These are phyloP conservation scores for Aristolochia contorta DNA, from an alignment of 164 flowering plant genomes.

Conservation along the genomic window DNA sequence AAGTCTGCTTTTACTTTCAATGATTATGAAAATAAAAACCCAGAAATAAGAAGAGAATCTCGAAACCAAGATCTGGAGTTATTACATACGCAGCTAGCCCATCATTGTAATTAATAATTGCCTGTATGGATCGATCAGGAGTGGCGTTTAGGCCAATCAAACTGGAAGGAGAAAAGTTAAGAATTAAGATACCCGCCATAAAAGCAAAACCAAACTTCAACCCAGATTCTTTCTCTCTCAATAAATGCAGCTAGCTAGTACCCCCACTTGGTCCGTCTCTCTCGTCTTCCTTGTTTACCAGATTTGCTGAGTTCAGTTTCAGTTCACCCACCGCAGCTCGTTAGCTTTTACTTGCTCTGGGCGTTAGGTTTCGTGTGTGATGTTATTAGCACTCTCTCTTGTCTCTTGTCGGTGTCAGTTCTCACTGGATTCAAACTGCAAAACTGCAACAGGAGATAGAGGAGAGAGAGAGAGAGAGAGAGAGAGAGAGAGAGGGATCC, in stretches of 20 bases:
- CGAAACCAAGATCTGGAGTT: constrained; percentile 1
- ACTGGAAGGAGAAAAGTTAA: background rate
- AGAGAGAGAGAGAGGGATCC: background rate
- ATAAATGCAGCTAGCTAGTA: background rate
- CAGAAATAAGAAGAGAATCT: constrained; percentile 4
- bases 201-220: background rate
- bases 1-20: constrained; percentile 2
- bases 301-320: no score
- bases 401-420: background rate
- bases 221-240: no score
- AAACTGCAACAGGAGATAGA: background rate
- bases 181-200: background rate
- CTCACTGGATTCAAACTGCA: background rate
- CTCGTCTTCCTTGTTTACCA: background rate
- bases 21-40: constrained; percentile 3
- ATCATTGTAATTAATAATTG: constrained; percentile 13
- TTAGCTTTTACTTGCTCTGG: constrained; percentile 1
- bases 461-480: no score
- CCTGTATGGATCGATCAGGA: background rate
- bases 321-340: background rate
- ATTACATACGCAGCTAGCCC: constrained; percentile 3
- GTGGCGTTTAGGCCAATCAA: constrained; percentile 8
- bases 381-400: background rate
- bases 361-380: constrained; percentile 8
- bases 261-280: background rate